Percentiles rank a stretch among this genome's conserved stretches.
Evolutionary conservation across 2,329 filamentous ascomycete genomes (phyloP).

Genomic region (Aspergillus latus): DNA sequence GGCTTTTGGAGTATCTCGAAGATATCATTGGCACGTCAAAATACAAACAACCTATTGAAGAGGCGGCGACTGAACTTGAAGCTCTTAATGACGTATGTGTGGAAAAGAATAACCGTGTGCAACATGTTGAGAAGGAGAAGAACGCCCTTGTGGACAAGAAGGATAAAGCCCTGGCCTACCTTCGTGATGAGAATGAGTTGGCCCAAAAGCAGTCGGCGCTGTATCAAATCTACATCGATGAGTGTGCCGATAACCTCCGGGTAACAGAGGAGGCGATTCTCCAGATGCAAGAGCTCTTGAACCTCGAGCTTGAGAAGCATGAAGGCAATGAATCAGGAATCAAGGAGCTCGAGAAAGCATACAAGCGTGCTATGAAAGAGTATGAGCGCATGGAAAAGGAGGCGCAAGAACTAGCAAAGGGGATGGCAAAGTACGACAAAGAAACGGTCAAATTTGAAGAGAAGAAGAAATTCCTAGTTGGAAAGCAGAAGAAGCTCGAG

Average conservation of each 20-base stretch:
- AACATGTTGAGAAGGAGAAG: slow-evolving; percentile 98
- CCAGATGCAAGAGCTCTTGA: slow-evolving; percentile 85
- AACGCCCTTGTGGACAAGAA: slow-evolving; percentile 93
- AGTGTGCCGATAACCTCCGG: slow-evolving; percentile 82
- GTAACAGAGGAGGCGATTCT: slow-evolving; percentile 86
- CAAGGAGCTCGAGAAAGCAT: slow-evolving; percentile 81
- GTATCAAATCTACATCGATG: slow-evolving; percentile 86
- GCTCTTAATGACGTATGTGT: slow-evolving; percentile 89
- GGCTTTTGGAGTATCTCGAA: slow-evolving; percentile 91
- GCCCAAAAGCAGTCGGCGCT: slow-evolving; percentile 84
- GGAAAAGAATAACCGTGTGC: slow-evolving; percentile 92
- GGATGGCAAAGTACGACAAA: slow-evolving; percentile 91
- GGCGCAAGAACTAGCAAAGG: slow-evolving; percentile 74
- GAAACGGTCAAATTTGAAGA: slow-evolving; percentile 97
- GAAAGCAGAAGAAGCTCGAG: slow-evolving; percentile 92
- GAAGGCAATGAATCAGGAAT: slow-evolving; percentile 86
- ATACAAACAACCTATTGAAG: slow-evolving; percentile 96
- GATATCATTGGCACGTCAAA: slow-evolving; percentile 99
- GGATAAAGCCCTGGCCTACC: slow-evolving; percentile 83
- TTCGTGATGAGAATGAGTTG: slow-evolving; percentile 91
- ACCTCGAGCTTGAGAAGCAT: slow-evolving; percentile 87
- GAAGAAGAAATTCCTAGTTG: slow-evolving; percentile 88
- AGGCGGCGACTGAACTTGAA: slow-evolving; percentile 86
- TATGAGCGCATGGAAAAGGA: slow-evolving; percentile 81
- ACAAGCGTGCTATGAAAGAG: slow-evolving; percentile 78